Conservation (phyloP, 176 grass and related monocot species). For the Hyparrhenia diplandra region DNA sequence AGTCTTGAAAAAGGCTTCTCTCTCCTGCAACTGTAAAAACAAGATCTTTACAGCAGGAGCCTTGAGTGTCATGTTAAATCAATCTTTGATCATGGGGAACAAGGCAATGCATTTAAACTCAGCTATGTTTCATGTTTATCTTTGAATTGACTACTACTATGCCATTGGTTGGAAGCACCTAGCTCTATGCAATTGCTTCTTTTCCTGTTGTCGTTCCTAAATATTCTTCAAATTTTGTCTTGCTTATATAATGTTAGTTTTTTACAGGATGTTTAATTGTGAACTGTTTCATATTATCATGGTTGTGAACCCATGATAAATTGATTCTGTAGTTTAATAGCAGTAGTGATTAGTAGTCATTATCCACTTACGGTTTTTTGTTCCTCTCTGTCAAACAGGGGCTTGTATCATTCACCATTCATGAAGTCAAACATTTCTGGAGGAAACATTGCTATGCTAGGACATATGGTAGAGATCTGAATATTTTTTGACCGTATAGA, state of each 20-base stretch:
- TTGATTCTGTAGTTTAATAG: neutral
- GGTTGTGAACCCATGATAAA: neutral
- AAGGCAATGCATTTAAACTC: slow-evolving; percentile 65
- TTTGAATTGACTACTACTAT: too few species aligned
- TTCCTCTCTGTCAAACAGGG: slow-evolving; percentile 35
- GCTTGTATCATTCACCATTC: slow-evolving; percentile 85
- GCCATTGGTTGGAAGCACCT: too few species aligned
- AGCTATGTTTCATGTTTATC: too few species aligned
- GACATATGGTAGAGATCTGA: too few species aligned
- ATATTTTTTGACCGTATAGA: too few species aligned
- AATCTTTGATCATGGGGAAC: slow-evolving; percentile 89
- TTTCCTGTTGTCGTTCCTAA: neutral
- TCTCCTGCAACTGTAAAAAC: neutral
- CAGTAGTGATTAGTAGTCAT: neutral
- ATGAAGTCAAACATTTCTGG: too few species aligned
- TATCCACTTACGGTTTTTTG: slow-evolving; percentile 18
- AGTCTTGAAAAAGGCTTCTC: too few species aligned
- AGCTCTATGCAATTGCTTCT: too few species aligned
- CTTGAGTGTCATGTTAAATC: slow-evolving; percentile 85
- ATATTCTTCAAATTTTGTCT: neutral
- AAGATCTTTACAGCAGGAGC: slow-evolving; percentile 83
- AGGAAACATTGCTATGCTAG: too few species aligned
- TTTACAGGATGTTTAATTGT: neutral
- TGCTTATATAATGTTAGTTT: neutral
- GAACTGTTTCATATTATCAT: neutral